Evolutionary conservation across 257 asterid genomes (phyloP), one percentile per base, ranked within the genome.

Genomic region (Primulina huaijiensis): DNA sequence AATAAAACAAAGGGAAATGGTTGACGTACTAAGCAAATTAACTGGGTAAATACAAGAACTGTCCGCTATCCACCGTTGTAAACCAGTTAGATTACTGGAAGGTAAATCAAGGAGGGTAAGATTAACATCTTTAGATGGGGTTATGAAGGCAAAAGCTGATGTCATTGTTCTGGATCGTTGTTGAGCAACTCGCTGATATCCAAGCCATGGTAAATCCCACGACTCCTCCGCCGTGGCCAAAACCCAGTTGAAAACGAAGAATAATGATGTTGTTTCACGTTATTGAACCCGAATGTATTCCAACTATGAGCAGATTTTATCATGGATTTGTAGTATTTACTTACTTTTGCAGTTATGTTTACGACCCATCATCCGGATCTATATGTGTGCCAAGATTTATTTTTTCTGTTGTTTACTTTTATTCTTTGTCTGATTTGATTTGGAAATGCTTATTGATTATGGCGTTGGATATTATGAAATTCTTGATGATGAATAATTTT

Each of bases 181-280:
- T 60, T 64, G 67, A 65, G 9, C 69, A 72, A 46, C 76, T 73
- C 64, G 80, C 76, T 53, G 74, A 68, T 61, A 70, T 69, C 62
- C 62, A 69, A 71, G 67, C 73, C 35, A 78, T 81, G 85, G 82
- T 81, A 77, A 27, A 75, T 64, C 57, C 63, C 53, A 8, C 8
- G 53, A 29, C 53, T 33, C 25, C 34, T 5, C 37, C 33, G 30
- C 34, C 52, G 68, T 17, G 4, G 53, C 64, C 14, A 57, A 63
- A 21, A 46, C 31, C 58, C 10, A 31, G 62, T 62, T 21, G 14
- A 34, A 50, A 21, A 4, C 40, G 19, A 29, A 6, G 4, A 43
- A 14, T 25, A 55, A 37, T 25, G 8, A 53, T 29, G 21, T 31
- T 12, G 16, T 75, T 37, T 29, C 52, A 10, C 30, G 31, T 25